phyloP scores from a whole-genome alignment of 2,329 filamentous ascomycete species.

The Aspergillus japonicus region DNA sequence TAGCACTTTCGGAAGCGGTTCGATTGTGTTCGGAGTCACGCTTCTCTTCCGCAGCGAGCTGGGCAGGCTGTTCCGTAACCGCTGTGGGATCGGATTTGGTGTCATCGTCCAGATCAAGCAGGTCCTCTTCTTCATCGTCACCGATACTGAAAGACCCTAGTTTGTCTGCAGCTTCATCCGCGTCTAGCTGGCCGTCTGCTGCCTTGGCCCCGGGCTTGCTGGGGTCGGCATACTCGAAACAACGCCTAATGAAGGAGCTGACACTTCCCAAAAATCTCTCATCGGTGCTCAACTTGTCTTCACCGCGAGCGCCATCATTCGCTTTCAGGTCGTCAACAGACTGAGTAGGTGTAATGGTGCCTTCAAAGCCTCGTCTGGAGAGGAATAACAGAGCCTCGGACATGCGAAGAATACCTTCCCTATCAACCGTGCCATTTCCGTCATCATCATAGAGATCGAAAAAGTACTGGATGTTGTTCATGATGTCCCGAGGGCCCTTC shows the following conservation, averaged over 20 bases:
- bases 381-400: slow-evolving; percentile 92
- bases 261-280: slow-evolving; percentile 91
- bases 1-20: slow-evolving; percentile 73
- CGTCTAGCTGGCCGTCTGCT: slow-evolving; percentile 30
- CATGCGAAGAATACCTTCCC: slow-evolving; percentile 91
- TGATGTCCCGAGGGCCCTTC: slow-evolving; percentile 91
- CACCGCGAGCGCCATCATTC: slow-evolving; percentile 35
- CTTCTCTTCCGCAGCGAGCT: slow-evolving; percentile 21
- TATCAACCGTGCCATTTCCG: slow-evolving; percentile 83
- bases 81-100: slow-evolving; percentile 27
- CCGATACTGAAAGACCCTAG: slow-evolving; percentile 70
- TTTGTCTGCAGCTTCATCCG: slow-evolving; percentile 36
- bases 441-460: slow-evolving; percentile 97
- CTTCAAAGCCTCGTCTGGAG: slow-evolving; percentile 81
- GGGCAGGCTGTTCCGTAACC: slow-evolving; percentile 12
- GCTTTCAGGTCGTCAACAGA: slow-evolving; percentile 56
- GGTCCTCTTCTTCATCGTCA: slow-evolving; percentile 61
- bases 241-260: slow-evolving; percentile 90
- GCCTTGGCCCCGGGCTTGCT: slow-evolving; percentile 65
- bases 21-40: slow-evolving; percentile 47
- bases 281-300: slow-evolving; percentile 62
- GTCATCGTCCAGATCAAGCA: slow-evolving; percentile 42
- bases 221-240: slow-evolving; percentile 97
- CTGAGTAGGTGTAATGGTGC: slow-evolving; percentile 64
- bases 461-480: slow-evolving; percentile 97